A percentile compares a stretch with the other conserved stretches of the same genome.
Conservation (phyloP, 352 stramenopile species). For the Pseudoperonospora humuli region DNA sequence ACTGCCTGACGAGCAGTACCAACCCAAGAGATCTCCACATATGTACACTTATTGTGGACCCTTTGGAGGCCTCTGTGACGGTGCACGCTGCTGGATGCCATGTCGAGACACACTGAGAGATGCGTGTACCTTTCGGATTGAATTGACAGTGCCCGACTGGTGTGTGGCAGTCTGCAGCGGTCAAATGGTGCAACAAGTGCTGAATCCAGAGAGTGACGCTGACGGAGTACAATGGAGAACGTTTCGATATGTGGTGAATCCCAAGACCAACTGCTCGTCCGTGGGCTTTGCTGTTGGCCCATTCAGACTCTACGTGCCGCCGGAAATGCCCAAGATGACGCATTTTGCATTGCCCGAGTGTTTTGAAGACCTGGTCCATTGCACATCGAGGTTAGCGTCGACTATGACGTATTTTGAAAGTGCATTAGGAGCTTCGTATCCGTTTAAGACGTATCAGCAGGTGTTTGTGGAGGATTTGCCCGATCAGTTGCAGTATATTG, state of each 20-base stretch:
- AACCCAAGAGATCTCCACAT: conserved; percentile 64
- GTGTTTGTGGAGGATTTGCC: conserved; percentile 82
- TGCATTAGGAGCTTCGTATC: conserved; percentile 58
- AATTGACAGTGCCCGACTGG: conserved; percentile 74
- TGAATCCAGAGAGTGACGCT: conserved; percentile 41
- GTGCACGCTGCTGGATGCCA: conserved; percentile 79
- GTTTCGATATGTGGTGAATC: conserved; percentile 74
- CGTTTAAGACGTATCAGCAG: conserved; percentile 84
- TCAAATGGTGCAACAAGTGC: conserved; percentile 76
- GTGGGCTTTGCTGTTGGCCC: conserved; percentile 75
- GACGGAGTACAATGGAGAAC: conserved; percentile 45
- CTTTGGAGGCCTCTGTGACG: conserved; percentile 75
- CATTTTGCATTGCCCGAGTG: conserved; percentile 75
- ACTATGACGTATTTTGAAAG: conserved; percentile 76
- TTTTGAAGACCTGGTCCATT: conserved; percentile 72
- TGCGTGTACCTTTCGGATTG: conserved; percentile 61
- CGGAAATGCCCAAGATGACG: conserved; percentile 75
- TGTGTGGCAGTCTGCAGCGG: conserved; percentile 78
- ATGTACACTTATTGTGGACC: conserved; percentile 85
- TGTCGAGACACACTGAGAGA: conserved; percentile 70
- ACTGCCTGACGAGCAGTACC: conserved; percentile 52
- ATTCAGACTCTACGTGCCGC: conserved; percentile 65
- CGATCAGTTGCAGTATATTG: conserved; percentile 62
- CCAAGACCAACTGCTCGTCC: conserved; percentile 75
- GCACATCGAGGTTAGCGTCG: conserved; percentile 60